A percentile compares a stretch with the other conserved stretches of the same genome.
These are phyloP conservation scores for Anethum foeniculum DNA, from an alignment of 140 eudicot species.

Conservation along the genomic window DNA sequence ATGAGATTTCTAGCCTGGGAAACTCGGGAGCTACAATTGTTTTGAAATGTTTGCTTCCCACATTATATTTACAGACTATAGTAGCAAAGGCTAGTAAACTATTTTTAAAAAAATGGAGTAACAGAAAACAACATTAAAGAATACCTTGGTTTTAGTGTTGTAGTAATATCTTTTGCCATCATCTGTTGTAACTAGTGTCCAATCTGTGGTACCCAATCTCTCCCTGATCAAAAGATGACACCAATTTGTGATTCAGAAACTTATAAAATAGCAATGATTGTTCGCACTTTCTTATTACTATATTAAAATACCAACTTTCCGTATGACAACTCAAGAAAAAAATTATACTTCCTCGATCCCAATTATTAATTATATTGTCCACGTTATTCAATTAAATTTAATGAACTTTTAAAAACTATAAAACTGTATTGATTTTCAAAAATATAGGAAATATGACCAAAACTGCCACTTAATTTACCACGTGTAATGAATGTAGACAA, in stretches of 20 bases:
- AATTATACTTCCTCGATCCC: not conserved
- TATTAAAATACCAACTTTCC: not conserved
- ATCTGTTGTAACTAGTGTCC: constrained; percentile 84
- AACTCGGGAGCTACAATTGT: not conserved
- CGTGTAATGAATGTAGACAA: not conserved
- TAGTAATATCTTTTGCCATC: constrained; percentile 87
- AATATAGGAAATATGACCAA: not conserved
- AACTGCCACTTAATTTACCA: not conserved
- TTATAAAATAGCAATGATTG: not conserved
- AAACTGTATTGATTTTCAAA: not conserved
- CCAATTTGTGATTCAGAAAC: not conserved
- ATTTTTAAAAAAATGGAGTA: not conserved
- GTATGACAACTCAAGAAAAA: not conserved
- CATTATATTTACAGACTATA: not conserved
- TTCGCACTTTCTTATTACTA: not conserved
- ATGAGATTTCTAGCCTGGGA: not conserved
- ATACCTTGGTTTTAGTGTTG: constrained; percentile 71
- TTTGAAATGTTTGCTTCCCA: not conserved
- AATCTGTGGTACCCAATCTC: constrained; percentile 82
- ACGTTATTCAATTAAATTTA: not conserved
- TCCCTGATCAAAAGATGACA: constrained; percentile 46
- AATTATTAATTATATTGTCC: not conserved
- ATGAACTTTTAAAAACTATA: not conserved
- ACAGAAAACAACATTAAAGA: not conserved
- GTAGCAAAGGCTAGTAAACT: not conserved